phyloP scores from a whole-genome alignment of 2,329 filamentous ascomycete genomes.

The Penicillium sp. region DNA sequence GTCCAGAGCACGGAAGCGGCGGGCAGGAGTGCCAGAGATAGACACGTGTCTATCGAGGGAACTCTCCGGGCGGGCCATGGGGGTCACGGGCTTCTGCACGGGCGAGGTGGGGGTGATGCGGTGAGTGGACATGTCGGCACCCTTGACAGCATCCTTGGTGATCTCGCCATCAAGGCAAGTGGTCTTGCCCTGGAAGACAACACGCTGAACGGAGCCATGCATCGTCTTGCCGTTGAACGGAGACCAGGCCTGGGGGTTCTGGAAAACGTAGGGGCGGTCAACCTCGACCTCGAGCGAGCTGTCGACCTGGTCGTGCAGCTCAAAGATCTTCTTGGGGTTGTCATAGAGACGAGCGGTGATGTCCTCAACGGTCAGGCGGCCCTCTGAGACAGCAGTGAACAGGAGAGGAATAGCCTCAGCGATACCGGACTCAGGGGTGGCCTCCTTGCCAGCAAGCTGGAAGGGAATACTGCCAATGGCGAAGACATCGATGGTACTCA shows the following conservation, averaged over 20 bases:
- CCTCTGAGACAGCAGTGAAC: slow-evolving; percentile 72
- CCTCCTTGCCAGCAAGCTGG: slow-evolving; percentile 63
- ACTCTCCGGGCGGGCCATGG: slow-evolving; percentile 41
- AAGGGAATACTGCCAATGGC: slow-evolving; percentile 76
- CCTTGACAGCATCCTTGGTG: slow-evolving; percentile 56
- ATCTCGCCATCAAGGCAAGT: slow-evolving; percentile 72
- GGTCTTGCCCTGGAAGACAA: slow-evolving; percentile 72
- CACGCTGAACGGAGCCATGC: slow-evolving; percentile 69
- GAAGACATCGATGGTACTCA: slow-evolving; percentile 74
- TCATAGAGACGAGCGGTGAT: slow-evolving; percentile 70
- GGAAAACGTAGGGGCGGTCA: slow-evolving; percentile 66
- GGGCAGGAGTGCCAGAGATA: slow-evolving; percentile 40
- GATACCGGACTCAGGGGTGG: slow-evolving; percentile 65
- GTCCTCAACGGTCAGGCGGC: slow-evolving; percentile 71
- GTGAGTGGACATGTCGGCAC: slow-evolving; percentile 75
- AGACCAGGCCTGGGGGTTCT: slow-evolving; percentile 60
- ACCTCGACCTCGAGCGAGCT: slow-evolving; percentile 73
- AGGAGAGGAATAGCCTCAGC: slow-evolving; percentile 72
- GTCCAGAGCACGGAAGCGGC: slow-evolving; percentile 31
- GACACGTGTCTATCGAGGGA: slow-evolving; percentile 41
- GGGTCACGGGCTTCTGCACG: slow-evolving; percentile 52
- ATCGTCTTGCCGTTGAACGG: slow-evolving; percentile 69
- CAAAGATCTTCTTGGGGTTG: slow-evolving; percentile 78
- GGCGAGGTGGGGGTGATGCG: slow-evolving; percentile 55
- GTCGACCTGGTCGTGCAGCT: slow-evolving; percentile 75